Evolutionary conservation across 208 protist genomes (phyloP).

Genomic region (Angomonas ambiguus): DNA sequence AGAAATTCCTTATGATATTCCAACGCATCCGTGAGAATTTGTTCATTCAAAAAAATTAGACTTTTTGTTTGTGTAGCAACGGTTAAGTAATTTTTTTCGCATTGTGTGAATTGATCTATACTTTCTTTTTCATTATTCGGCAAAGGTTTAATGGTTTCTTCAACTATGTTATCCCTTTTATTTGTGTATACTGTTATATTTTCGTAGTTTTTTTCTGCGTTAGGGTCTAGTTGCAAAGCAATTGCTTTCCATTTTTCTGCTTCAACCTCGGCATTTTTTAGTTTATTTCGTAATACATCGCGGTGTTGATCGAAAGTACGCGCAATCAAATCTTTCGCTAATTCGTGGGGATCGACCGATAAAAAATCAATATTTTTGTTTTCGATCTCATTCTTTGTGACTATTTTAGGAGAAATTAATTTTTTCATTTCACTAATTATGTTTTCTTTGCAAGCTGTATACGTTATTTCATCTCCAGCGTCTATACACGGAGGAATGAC

Average conservation of each 20-base stretch:
- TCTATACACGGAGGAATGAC: constrained; percentile 12
- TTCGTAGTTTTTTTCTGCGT: not conserved
- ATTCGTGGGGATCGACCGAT: constrained; percentile 15
- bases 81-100: not conserved
- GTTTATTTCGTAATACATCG: constrained; percentile 17
- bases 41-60: no score
- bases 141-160: no score
- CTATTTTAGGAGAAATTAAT: not conserved
- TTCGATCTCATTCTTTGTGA: not conserved
- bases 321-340: constrained; percentile 18
- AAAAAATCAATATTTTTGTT: constrained; percentile 4
- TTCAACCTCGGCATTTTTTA: constrained; percentile 15
- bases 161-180: no score
- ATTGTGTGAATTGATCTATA: no score
- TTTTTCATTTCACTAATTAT: constrained; percentile 11
- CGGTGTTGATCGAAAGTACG: constrained; percentile 25
- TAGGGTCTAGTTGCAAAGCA: not conserved
- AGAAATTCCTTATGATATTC: no score
- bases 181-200: not conserved
- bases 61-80: no score
- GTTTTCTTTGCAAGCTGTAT: constrained; percentile 17
- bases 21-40: no score
- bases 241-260: constrained; percentile 19
- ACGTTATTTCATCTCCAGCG: constrained; percentile 20
- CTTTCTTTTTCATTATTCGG: no score